These are phyloP conservation scores for Tylopilus sp. DNA, from an alignment of 1,284 basidiomycete species.

Conservation along the genomic window DNA sequence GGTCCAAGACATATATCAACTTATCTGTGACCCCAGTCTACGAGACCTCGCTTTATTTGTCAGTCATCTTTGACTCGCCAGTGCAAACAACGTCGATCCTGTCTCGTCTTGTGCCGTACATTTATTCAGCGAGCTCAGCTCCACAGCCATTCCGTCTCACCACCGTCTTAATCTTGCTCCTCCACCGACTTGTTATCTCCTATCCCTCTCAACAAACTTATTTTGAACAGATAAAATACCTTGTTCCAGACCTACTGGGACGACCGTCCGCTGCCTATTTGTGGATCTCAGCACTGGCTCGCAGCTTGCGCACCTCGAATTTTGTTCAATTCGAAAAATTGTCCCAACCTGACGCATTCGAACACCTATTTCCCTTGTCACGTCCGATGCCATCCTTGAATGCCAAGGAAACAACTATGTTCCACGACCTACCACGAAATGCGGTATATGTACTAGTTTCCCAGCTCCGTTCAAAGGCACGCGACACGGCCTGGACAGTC, in stretches of 20 bases:
- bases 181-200: slow-evolving; percentile 59
- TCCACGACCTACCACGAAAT: slow-evolving; percentile 45
- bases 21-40: slow-evolving; percentile 54
- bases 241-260: slow-evolving; percentile 51
- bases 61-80: slow-evolving; percentile 62
- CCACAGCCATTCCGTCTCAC: slow-evolving; percentile 40
- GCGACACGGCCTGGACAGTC: slow-evolving; percentile 63
- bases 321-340: slow-evolving; percentile 58
- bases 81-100: slow-evolving; percentile 64
- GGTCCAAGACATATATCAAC: background rate
- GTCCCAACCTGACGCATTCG: slow-evolving; percentile 45
- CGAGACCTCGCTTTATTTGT: slow-evolving; percentile 71
- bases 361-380: slow-evolving; percentile 28
- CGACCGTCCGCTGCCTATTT: slow-evolving; percentile 42
- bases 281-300: slow-evolving; percentile 59
- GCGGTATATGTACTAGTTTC: slow-evolving; percentile 56
- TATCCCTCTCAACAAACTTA: slow-evolving; percentile 68
- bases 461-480: slow-evolving; percentile 55
- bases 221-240: slow-evolving; percentile 52
- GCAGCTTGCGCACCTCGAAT: slow-evolving; percentile 57
- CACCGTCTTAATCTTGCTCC: slow-evolving; percentile 54
- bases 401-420: background rate
- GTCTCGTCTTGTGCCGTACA: slow-evolving; percentile 58
- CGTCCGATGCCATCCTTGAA: slow-evolving; percentile 13
- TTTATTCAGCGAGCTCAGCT: slow-evolving; percentile 47